Conservation (phyloP, 805 yeast species). For the Candida incommunis region DNA sequence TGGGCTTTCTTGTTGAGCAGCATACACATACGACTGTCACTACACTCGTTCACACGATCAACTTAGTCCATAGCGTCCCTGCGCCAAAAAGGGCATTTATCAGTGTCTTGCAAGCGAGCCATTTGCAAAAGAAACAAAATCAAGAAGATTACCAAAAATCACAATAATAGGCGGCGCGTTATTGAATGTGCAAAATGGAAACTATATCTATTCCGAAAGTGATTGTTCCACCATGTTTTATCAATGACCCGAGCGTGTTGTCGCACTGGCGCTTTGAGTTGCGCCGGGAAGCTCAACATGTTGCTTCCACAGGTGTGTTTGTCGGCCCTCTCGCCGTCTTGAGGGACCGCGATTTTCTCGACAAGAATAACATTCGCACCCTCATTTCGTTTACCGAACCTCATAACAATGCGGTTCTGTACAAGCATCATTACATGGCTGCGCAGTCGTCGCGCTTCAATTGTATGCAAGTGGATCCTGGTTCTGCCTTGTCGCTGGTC, state of each 20-base stretch:
- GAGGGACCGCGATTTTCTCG: conserved; percentile 25
- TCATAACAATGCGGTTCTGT: conserved; percentile 2
- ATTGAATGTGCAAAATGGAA: not conserved
- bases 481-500: not conserved
- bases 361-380: conserved; percentile 23
- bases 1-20: too few relatives aligned
- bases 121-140: too few relatives aligned
- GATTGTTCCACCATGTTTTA: conserved; percentile 17
- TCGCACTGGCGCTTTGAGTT: conserved; percentile 19
- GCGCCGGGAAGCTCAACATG: conserved; percentile 27
- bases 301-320: conserved; percentile 28
- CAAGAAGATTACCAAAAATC: too few relatives aligned
- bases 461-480: conserved; percentile 5
- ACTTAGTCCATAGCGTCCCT: too few relatives aligned
- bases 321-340: conserved; percentile 33
- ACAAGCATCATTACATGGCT: conserved; percentile 3
- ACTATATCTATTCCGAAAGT: conserved; percentile 8
- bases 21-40: too few relatives aligned
- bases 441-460: conserved; percentile 6
- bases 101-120: too few relatives aligned
- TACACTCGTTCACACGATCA: too few relatives aligned
- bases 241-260: conserved; percentile 13
- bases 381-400: conserved; percentile 7
- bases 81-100: too few relatives aligned
- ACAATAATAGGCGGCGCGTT: too few relatives aligned